Conservation (phyloP, 2,329 filamentous ascomycete genomes). For the Claviceps cyperi region DNA sequence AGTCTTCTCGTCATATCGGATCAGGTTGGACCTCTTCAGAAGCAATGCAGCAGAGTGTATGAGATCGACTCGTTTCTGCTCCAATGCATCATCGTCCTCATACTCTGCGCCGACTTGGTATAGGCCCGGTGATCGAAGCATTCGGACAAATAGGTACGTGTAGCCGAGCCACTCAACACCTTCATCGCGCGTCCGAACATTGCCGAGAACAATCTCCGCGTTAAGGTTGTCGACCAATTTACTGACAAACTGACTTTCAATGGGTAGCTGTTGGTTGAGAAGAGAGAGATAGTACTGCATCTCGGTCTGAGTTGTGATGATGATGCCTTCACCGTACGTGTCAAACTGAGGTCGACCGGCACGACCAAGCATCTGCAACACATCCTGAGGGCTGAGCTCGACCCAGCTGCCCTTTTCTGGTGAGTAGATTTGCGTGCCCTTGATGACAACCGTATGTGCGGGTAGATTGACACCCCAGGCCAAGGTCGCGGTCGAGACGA, state of each 20-base stretch:
- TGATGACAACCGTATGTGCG: slow-evolving; percentile 96
- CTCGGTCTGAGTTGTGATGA: slow-evolving; percentile 89
- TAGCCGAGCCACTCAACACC: slow-evolving; percentile 99
- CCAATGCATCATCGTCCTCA: slow-evolving; percentile 76
- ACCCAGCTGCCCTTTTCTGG: slow-evolving; percentile 99
- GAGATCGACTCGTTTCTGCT: slow-evolving; percentile 95
- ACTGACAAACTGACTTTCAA: slow-evolving; percentile 90
- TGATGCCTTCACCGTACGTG: slow-evolving; percentile 95
- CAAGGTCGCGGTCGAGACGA: slow-evolving; percentile 94
- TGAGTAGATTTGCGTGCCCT: slow-evolving; percentile 94
- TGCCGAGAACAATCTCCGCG: slow-evolving; percentile 88
- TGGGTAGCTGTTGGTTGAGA: slow-evolving; percentile 92
- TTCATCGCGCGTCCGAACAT: slow-evolving; percentile 80
- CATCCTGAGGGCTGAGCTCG: slow-evolving; percentile 91
- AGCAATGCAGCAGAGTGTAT: slow-evolving; percentile 85
- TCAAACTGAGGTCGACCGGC: slow-evolving; percentile 94
- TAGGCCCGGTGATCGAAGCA: slow-evolving; percentile 86
- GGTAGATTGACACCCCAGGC: slow-evolving; percentile 98
- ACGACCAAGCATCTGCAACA: slow-evolving; percentile 95
- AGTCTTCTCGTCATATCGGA: slow-evolving; percentile 91
- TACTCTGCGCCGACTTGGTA: slow-evolving; percentile 96
- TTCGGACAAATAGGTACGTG: slow-evolving; percentile 93
- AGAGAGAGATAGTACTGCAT: slow-evolving; percentile 96
- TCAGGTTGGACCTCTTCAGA: slow-evolving; percentile 71
- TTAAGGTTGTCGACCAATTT: slow-evolving; percentile 92